phyloP scores from a whole-genome alignment of 2,329 filamentous ascomycete genomes.

The Whalleya microplaca region DNA sequence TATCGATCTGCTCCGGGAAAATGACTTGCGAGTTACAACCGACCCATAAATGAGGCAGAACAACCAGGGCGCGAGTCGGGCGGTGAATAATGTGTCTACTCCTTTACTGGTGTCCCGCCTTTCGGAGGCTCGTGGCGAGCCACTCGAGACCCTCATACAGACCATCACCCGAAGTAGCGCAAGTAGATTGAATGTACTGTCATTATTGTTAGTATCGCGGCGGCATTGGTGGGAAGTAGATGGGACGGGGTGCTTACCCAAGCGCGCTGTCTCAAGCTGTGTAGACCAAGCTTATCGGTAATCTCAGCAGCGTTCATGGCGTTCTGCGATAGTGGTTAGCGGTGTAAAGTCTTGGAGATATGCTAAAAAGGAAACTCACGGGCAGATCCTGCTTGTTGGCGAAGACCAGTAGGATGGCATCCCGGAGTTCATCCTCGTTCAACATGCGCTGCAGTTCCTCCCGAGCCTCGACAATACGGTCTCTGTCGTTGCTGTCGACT shows the following conservation, averaged over 20 bases:
- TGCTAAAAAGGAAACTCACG: conserved; percentile 59
- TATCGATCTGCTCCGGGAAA: conserved; percentile 57
- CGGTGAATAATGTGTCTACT: conserved; percentile 39
- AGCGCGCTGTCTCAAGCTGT: conserved; percentile 96
- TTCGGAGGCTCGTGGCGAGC: conserved; percentile 82
- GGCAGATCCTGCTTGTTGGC: conserved; percentile 99
- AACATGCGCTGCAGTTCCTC: conserved; percentile 98
- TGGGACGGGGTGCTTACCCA: conserved; percentile 73
- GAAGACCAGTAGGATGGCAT: conserved; percentile 95
- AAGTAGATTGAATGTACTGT: conserved; percentile 99
- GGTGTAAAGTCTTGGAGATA: neutral
- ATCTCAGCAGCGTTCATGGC: conserved; percentile 99
- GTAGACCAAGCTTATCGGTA: conserved; percentile 99
- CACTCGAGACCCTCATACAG: conserved; percentile 98
- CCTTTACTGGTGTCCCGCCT: conserved; percentile 68
- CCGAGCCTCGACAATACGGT: conserved; percentile 94
- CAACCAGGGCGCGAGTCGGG: conserved; percentile 47
- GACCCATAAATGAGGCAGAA: conserved; percentile 50
- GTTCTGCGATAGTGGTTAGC: conserved; percentile 64
- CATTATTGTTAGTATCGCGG: conserved; percentile 25
- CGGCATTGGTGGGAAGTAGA: neutral
- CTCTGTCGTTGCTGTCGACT: conserved; percentile 97
- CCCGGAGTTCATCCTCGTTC: conserved; percentile 97
- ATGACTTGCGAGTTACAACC: conserved; percentile 63
- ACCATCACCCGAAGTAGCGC: conserved; percentile 98